phyloP scores from a whole-genome alignment of 768 basidiomycete genomes.

The Sarcodon aspratus region DNA sequence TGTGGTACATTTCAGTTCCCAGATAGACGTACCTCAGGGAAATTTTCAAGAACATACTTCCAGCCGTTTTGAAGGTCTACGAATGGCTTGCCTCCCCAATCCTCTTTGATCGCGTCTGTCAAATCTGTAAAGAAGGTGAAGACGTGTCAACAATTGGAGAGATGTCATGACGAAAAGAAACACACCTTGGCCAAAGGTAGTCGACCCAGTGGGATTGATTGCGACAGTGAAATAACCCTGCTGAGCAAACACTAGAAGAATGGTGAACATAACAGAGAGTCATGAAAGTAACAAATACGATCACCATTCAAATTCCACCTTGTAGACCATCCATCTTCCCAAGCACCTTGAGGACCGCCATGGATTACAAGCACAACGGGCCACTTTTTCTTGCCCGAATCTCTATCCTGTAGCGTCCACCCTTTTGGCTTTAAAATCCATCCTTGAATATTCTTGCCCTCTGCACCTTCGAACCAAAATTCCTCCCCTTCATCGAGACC shows the following conservation, averaged over 20 bases:
- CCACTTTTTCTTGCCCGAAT: constrained; percentile 43
- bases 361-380: constrained; percentile 22
- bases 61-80: constrained; percentile 67
- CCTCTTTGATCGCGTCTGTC: constrained; percentile 68
- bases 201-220: constrained; percentile 92
- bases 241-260: constrained; percentile 53
- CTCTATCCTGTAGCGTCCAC: constrained; percentile 45
- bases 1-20: background rate
- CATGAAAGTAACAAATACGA: background rate
- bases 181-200: constrained; percentile 80
- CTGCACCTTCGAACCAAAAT: constrained; percentile 85
- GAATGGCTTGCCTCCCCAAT: constrained; percentile 85
- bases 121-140: constrained; percentile 33
- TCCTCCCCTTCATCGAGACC: constrained; percentile 55
- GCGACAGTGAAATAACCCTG: constrained; percentile 84
- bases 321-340: constrained; percentile 87
- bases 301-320: constrained; percentile 70
- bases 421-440: constrained; percentile 78
- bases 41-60: constrained; percentile 53
- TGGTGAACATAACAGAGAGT: background rate
- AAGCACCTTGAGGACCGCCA: constrained; percentile 64
- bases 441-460: constrained; percentile 68
- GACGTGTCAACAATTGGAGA: background rate
- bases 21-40: constrained; percentile 45
- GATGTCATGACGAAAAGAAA: background rate